A percentile compares a stretch with the other conserved stretches of the same genome.
These are phyloP conservation scores for Alternaria viburni DNA, from an alignment of 2,329 filamentous ascomycete species.

Conservation along the genomic window DNA sequence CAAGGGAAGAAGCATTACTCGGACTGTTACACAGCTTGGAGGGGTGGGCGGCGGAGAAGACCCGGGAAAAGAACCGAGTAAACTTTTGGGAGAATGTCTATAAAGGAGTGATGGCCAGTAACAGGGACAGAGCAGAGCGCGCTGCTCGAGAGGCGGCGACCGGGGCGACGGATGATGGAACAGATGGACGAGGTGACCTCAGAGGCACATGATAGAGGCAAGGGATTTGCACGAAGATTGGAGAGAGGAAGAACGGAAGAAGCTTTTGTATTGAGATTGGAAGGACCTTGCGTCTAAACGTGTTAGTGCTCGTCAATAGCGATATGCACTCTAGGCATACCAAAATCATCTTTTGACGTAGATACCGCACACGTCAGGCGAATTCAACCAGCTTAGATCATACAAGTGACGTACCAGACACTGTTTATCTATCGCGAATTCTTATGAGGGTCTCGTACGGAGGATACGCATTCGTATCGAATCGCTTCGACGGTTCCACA, in stretches of 20 bases:
- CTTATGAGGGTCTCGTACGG: no score
- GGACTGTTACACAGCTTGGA: neutral
- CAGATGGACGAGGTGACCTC: neutral
- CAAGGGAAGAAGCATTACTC: neutral
- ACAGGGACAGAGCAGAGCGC: neutral
- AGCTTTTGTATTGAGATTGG: neutral
- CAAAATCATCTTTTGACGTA: no score
- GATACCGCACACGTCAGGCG: no score
- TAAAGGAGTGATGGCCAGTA: accelerated
- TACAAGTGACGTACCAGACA: neutral
- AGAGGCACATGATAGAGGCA: neutral
- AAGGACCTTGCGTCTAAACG: neutral
- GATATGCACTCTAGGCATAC: no score
- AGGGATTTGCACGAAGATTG: neutral
- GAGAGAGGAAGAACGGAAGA: no score
- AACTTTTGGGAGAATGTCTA: neutral
- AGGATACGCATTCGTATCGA: neutral
- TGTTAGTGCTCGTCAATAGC: neutral
- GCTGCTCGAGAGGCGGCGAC: neutral
- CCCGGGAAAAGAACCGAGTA: neutral
- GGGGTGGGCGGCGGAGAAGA: neutral
- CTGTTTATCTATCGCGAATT: neutral
- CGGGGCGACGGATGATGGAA: neutral
- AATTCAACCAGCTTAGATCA: no score
- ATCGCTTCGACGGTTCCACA: neutral